Conservation (phyloP, 306 rosid species). For the Trifolium fragiferum region DNA sequence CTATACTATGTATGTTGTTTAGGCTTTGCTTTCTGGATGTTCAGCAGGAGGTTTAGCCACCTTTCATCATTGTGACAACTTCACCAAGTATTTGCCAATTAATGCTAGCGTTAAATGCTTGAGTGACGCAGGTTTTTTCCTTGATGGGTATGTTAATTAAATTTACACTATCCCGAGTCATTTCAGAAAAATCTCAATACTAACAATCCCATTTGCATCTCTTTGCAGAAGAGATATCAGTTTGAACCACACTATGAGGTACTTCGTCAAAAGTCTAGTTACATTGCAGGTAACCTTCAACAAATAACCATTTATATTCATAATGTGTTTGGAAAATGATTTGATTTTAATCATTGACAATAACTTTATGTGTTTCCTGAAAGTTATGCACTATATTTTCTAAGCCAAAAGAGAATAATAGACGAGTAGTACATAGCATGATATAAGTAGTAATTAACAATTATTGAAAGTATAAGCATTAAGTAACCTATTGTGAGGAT, state of each 20-base stretch:
- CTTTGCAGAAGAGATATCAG: conserved; percentile 68
- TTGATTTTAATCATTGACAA: conserved; percentile 9
- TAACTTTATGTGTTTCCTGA: not conserved
- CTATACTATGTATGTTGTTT: conserved; percentile 24
- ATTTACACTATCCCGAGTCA: conserved; percentile 4
- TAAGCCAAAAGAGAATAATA: not conserved
- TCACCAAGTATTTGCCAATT: conserved; percentile 66
- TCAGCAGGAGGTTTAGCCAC: conserved; percentile 96
- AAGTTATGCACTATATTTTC: not conserved
- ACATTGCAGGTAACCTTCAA: conserved; percentile 66
- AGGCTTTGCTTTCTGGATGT: conserved; percentile 97
- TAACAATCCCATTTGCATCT: not conserved
- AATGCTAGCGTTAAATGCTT: conserved; percentile 81
- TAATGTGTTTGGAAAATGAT: not conserved
- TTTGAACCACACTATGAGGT: conserved; percentile 72
- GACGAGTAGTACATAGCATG: conserved; percentile 11
- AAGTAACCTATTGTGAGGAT: not conserved
- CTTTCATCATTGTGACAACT: conserved; percentile 82
- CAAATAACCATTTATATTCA: not conserved
- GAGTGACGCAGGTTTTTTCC: conserved; percentile 97
- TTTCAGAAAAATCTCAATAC: not conserved
- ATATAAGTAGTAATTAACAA: not conserved
- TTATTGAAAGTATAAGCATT: not conserved
- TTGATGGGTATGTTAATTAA: conserved; percentile 58
- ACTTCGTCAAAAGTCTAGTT: conserved; percentile 64